Evolutionary conservation across 1,139 yeast genomes (phyloP).

Genomic region (Sugiyamaella xylanicola): DNA sequence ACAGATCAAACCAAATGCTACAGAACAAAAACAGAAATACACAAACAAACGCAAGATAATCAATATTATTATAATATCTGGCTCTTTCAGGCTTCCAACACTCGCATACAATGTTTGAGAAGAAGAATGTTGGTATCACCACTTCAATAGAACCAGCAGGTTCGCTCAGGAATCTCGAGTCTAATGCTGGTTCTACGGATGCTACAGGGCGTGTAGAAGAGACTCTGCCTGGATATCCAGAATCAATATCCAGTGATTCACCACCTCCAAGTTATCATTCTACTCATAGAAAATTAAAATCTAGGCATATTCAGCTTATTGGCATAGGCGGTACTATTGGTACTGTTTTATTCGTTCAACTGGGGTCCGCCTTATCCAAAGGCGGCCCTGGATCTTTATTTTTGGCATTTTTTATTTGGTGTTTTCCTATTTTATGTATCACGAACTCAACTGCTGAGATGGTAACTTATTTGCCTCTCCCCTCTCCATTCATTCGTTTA

Average conservation of each 20-base stretch:
- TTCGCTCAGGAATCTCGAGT: background rate
- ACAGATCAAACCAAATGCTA: background rate
- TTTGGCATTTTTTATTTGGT: conserved; percentile 64
- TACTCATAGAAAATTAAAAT: conserved; percentile 35
- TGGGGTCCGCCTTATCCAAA: conserved; percentile 64
- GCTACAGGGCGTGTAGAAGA: no score
- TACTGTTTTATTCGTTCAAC: conserved; percentile 73
- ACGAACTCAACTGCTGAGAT: conserved; percentile 79
- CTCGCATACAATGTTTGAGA: no score
- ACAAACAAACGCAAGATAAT: background rate
- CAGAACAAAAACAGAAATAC: background rate
- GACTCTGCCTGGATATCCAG: conserved; percentile 1
- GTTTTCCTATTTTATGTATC: conserved; percentile 61
- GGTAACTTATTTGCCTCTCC: conserved; percentile 76
- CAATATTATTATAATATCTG: no score
- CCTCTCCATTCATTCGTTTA: conserved; percentile 62
- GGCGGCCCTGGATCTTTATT: conserved; percentile 83
- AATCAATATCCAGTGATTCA: conserved; percentile 4
- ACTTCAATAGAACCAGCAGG: background rate
- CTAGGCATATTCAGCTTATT: conserved; percentile 62
- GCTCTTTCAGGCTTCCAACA: no score
- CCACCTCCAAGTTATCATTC: conserved; percentile 27
- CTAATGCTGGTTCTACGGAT: no score
- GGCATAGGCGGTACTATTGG: conserved; percentile 88
- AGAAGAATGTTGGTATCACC: background rate